Percentiles rank a stretch among this genome's conserved stretches.
These are phyloP conservation scores for Physcomitrium patens DNA, from an alignment of 225 moss, liverwort and hornwort species.

Conservation along the genomic window DNA sequence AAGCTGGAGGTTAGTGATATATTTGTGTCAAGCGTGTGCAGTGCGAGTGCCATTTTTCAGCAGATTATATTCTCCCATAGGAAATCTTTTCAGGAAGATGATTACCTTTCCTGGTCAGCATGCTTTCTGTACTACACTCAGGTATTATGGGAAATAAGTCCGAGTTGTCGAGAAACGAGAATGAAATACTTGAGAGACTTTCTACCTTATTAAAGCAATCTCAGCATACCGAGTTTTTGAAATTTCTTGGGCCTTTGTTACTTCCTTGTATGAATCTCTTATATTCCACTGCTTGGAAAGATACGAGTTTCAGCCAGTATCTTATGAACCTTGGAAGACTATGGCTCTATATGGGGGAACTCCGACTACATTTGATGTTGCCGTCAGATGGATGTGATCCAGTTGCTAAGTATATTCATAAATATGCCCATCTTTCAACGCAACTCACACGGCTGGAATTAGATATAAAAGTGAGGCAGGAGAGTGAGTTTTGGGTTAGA, in stretches of 20 bases:
- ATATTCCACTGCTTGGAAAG: conserved; percentile 58
- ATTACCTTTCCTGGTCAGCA: conserved; percentile 43
- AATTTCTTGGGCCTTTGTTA: conserved; percentile 59
- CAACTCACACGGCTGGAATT: conserved; percentile 56
- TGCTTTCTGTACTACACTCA: conserved; percentile 47
- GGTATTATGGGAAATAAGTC: conserved; percentile 34
- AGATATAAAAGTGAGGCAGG: conserved; percentile 77
- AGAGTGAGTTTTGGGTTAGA: conserved; percentile 73
- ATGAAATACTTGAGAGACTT: conserved; percentile 45
- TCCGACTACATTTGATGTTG: conserved; percentile 69
- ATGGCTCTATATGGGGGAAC: conserved; percentile 77
- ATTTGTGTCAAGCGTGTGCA: conserved; percentile 41
- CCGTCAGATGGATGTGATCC: conserved; percentile 85
- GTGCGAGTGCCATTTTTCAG: conserved; percentile 65
- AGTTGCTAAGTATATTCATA: conserved; percentile 78
- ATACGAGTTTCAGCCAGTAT: conserved; percentile 44
- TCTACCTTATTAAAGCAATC: conserved; percentile 53
- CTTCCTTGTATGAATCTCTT: conserved; percentile 71
- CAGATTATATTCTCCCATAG: conserved; percentile 71
- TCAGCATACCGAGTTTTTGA: conserved; percentile 63
- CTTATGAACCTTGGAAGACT: conserved; percentile 65
- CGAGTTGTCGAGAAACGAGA: conserved; percentile 20
- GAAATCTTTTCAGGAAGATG: conserved; percentile 60
- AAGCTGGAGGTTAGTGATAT: conserved; percentile 49
- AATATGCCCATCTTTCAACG: conserved; percentile 47